These are phyloP conservation scores for Chaetoceros tenuissimus DNA, from an alignment of 108 stramenopile species.

Conservation along the genomic window DNA sequence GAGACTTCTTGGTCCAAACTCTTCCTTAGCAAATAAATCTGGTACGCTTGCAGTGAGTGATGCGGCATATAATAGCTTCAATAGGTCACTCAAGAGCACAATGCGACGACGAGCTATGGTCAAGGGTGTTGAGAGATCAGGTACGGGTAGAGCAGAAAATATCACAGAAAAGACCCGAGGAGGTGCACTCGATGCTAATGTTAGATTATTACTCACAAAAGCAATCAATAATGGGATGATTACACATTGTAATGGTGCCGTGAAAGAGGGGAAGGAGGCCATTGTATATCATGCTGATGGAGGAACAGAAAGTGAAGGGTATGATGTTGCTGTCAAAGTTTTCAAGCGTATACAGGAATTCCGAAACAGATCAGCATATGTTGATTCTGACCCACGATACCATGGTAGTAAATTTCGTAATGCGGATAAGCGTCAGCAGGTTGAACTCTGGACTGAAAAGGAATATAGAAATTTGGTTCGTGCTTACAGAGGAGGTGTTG, in stretches of 20 bases:
- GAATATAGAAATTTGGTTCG: constrained; percentile 75
- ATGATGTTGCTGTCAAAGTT: constrained; percentile 78
- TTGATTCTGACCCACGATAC: constrained; percentile 68
- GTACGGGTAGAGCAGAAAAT: constrained; percentile 58
- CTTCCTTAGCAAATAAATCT: not conserved
- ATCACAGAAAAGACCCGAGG: constrained; percentile 49
- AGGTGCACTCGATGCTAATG: constrained; percentile 59
- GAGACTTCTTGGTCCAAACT: constrained; percentile 8
- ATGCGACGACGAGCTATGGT: constrained; percentile 32
- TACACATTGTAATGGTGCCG: constrained; percentile 55
- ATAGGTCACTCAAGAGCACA: constrained; percentile 24
- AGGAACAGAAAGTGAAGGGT: constrained; percentile 36
- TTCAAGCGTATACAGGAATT: constrained; percentile 78
- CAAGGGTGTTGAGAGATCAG: constrained; percentile 68
- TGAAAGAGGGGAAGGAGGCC: constrained; percentile 82
- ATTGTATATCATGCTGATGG: constrained; percentile 65
- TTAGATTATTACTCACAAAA: constrained; percentile 45
- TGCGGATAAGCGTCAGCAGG: constrained; percentile 36
- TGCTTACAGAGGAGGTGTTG: constrained; percentile 47
- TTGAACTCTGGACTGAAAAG: constrained; percentile 76
- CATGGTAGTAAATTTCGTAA: constrained; percentile 25
- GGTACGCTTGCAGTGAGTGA: constrained; percentile 11
- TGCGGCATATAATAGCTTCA: constrained; percentile 48
- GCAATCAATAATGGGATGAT: constrained; percentile 66
- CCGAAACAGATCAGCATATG: constrained; percentile 44